Evolutionary conservation across 768 basidiomycete genomes (phyloP), one percentile per base, ranked within the genome.

Genomic region (Phanerodontia chrysosporium): DNA sequence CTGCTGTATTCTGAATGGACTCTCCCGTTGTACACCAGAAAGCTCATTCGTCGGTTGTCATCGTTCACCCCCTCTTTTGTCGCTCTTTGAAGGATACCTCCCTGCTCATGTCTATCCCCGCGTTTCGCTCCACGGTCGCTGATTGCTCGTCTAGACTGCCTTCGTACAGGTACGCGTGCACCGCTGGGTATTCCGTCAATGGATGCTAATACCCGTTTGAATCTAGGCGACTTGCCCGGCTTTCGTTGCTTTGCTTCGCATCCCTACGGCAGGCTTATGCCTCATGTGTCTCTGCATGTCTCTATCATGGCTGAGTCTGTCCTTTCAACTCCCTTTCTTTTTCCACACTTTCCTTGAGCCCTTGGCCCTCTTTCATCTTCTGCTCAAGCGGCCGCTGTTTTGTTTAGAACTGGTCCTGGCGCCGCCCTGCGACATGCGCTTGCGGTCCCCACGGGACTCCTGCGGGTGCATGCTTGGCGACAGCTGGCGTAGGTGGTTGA

Each of bases 1-100:
- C 42, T 46, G 42, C 58, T 59, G 58, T 59, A 59, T 59, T 59
- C 58, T 59, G 51, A 49, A 24, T 35, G 46, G 45, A 59, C 51
- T 59, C 39, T n/a, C 45, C 48, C 30, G 51, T 18, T 59, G 57
- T 58, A 58, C 46, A 49, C 57, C 45, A 53, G 52, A 53, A 53
- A 25, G 28, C 35, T 22, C 22, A 10, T 32, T 22, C 18, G 24
- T 39, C 22, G 52, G 52, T 27, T 27, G 32, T 53, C 52, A 9
- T 53, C 51, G 32, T 35, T 36, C 18, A 24, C 51, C 51, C 18
- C 30, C 28, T 25, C 32, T n/a, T n/a, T n/a, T 27, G 52, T 53
- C 39, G 35, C 52, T 53, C 52, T 12, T 53, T 53, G 5, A 21
- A 39, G 49, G 28, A 45, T 44, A 39, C 55, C 55, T 48, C 55